phyloP scores from a whole-genome alignment of 176 grass and related monocot genomes.

The Zea luxurians region DNA sequence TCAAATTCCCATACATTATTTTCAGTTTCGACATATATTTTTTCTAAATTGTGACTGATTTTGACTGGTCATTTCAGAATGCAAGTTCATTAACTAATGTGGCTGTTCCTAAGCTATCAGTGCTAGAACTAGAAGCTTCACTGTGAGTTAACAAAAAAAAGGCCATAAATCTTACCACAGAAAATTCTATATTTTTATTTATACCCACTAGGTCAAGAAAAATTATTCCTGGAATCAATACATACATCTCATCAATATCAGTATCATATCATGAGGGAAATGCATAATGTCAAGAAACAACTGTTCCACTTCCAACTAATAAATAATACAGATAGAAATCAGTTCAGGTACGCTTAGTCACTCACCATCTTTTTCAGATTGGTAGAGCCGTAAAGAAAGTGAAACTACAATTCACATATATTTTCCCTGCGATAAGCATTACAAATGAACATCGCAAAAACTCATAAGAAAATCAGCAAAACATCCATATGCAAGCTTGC shows the following conservation, averaged over 20 bases:
- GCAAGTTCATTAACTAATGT: background rate
- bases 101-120: background rate
- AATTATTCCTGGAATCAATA: background rate
- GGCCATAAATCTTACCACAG: background rate
- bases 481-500: background rate
- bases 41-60: background rate
- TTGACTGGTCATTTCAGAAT: background rate
- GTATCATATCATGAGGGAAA: background rate
- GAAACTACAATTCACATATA: background rate
- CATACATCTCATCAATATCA: slow-evolving; percentile 3
- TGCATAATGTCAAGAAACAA: background rate
- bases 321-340: background rate
- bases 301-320: background rate
- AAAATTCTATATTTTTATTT: background rate
- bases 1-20: background rate
- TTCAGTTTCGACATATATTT: background rate
- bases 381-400: background rate
- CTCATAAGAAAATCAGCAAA: background rate
- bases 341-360: background rate
- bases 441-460: background rate
- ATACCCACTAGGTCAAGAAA: background rate
- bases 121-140: background rate
- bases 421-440: background rate
- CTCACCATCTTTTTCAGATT: background rate
- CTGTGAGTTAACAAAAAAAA: background rate